Percentiles rank a stretch among this genome's conserved stretches.
These are phyloP conservation scores for Ustilaginoidea virens DNA, from an alignment of 2,329 filamentous ascomycete genomes.

Conservation along the genomic window DNA sequence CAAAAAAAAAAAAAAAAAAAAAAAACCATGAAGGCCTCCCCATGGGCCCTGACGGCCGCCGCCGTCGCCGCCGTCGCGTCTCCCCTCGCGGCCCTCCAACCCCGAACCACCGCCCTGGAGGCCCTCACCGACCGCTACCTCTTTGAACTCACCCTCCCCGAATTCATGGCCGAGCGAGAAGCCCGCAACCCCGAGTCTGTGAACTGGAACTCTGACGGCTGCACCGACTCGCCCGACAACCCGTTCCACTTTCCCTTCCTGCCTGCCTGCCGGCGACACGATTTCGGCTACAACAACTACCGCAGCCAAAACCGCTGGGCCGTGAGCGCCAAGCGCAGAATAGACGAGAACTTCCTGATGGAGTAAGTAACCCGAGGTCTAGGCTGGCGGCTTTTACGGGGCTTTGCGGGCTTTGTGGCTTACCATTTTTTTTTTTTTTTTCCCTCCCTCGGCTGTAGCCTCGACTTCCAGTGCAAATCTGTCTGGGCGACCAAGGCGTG, in stretches of 20 bases:
- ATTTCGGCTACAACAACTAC: conserved; percentile 1
- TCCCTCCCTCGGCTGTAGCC: too few relatives aligned
- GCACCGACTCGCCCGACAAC: not conserved
- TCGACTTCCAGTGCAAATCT: not conserved
- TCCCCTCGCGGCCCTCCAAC: not conserved
- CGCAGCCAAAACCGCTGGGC: not conserved
- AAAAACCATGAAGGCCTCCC: too few relatives aligned
- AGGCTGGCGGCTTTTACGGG: too few relatives aligned
- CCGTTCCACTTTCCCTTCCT: conserved; percentile 1
- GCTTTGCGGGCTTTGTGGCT: too few relatives aligned
- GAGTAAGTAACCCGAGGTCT: too few relatives aligned
- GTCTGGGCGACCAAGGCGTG: not conserved
- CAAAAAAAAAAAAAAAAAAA: too few relatives aligned
- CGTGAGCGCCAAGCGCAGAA: not conserved
- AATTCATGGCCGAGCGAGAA: not conserved
- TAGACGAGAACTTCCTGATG: not conserved
- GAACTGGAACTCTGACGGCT: not conserved
- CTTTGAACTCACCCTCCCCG: not conserved
- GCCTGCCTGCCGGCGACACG: conserved; percentile 1
- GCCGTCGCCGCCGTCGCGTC: not conserved
- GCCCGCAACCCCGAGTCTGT: not conserved
- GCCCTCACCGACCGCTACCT: not conserved
- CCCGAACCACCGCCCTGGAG: not conserved
- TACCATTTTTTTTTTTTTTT: too few relatives aligned
- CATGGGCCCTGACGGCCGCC: not conserved